These are phyloP conservation scores for Inonotus obliquus DNA, from an alignment of 1,284 basidiomycete genomes.

Conservation along the genomic window DNA sequence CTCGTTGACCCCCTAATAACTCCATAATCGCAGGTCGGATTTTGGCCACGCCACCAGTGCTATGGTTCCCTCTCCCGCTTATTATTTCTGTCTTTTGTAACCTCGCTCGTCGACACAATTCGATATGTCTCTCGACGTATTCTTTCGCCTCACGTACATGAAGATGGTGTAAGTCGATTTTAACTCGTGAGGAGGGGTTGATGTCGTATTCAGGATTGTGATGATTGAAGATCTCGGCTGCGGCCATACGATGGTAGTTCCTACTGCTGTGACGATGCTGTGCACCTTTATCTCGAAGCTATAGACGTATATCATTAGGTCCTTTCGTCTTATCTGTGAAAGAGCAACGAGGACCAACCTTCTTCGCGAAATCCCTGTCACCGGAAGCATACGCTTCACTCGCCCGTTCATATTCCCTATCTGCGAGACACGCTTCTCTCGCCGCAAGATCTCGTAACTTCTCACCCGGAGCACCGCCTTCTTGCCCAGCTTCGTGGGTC, in stretches of 20 bases:
- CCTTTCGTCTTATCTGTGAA: not conserved
- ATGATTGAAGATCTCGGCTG: constrained; percentile 12
- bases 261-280: constrained; percentile 2
- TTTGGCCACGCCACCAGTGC: constrained; percentile 12
- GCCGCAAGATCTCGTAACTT: constrained; percentile 4
- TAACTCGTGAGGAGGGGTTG: not conserved
- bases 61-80: constrained; percentile 16
- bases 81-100: constrained; percentile 9
- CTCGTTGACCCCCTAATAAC: not conserved
- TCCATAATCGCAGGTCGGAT: constrained; percentile 14
- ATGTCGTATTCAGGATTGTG: constrained; percentile 14
- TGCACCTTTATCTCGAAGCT: constrained; percentile 4
- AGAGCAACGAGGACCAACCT: not conserved
- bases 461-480: constrained; percentile 1
- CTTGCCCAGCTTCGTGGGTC: not conserved
- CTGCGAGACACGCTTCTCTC: constrained; percentile 1
- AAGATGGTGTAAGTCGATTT: constrained; percentile 15
- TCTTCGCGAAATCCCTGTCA: constrained; percentile 6
- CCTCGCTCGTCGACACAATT: not conserved
- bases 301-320: not conserved
- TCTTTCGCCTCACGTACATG: constrained; percentile 10
- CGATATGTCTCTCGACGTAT: constrained; percentile 9
- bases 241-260: constrained; percentile 10
- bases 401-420: constrained; percentile 11
- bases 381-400: constrained; percentile 6